Base-by-base conservation (phyloP, 345 rosid species). In the sweet orange (Citrus sinensis) region DNA sequence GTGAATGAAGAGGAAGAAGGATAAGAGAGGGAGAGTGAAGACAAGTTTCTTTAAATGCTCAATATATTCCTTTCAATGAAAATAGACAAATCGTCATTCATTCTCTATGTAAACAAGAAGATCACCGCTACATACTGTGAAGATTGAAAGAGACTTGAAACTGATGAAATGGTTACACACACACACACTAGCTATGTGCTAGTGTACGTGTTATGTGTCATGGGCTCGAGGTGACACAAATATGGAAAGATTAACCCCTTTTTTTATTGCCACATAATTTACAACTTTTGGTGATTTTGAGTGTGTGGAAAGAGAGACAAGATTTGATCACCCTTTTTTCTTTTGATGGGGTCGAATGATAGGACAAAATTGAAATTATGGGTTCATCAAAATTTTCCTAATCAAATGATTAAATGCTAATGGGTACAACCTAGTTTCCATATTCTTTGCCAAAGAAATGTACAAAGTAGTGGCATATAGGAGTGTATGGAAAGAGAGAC, bases 61-160 rank as follows among this genome's bases (percentile, higher is more conserved):
- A 85, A 78, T 80, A 80, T 81, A 87, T 87, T 85, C 87, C 81
- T 49, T 78, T 71, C 67, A 32, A 46, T 34, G 63, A 76, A 54
- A 51, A 32, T 76, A n/a, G 82, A 61, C 78, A 69, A 61, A 24
- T 34, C 78, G 10, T 77, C 72, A 32, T 54, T 76, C 70, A 32
- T 79, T 72, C 75, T 39, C 42, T 34, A 60, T 14, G 35, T 42
- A 30, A 55, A 74, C 40, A 79, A 83, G 56, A 70, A 67, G 59
- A 74, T 77, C n/a, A 75, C 64, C 34, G 22, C 68, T 39, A 62
- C 58, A 70, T 69, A 37, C 14, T 9, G 0, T 16, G 40, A 46
- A 16, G 29, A 17, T 5, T 75, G 85, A 82, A 71, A 85, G 67
- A 29, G 82, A 82, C 85, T 39, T 79, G 77, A 77, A 82, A 80